Evolutionary conservation across 495 filamentous ascomycete genomes (phyloP).

Genomic region (Echria macrotheca): DNA sequence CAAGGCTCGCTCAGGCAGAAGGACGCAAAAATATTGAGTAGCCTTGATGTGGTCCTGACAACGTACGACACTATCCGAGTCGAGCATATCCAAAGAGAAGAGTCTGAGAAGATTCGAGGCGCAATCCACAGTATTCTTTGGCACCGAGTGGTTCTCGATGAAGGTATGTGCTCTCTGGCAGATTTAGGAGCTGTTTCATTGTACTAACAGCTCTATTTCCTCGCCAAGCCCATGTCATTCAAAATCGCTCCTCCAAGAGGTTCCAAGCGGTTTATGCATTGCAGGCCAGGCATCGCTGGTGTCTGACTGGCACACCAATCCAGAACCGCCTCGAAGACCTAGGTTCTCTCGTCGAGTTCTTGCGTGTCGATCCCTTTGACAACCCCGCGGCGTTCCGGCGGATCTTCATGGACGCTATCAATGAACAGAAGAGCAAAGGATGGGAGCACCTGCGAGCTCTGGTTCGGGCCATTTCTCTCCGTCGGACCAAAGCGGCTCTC

Average conservation of each 20-base stretch:
- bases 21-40: slow-evolving; percentile 14
- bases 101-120: too few species aligned
- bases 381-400: slow-evolving; percentile 30
- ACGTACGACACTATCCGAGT: slow-evolving; percentile 14
- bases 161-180: too few species aligned
- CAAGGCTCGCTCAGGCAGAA: slow-evolving; percentile 26
- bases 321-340: slow-evolving; percentile 49
- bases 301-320: slow-evolving; percentile 45
- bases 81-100: slow-evolving; percentile 23
- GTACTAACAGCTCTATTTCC: neutral
- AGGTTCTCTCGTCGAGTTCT: slow-evolving; percentile 40
- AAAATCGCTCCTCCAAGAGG: slow-evolving; percentile 7
- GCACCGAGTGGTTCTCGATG: slow-evolving; percentile 16
- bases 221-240: slow-evolving; percentile 22
- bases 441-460: slow-evolving; percentile 30
- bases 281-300: slow-evolving; percentile 36
- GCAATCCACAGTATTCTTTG: slow-evolving; percentile 14
- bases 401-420: slow-evolving; percentile 22
- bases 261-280: slow-evolving; percentile 24
- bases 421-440: slow-evolving; percentile 15
- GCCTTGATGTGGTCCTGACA: slow-evolving; percentile 16
- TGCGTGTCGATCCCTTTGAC: slow-evolving; percentile 30
- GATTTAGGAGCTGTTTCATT: too few species aligned
- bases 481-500: slow-evolving; percentile 34
- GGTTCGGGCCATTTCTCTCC: slow-evolving; percentile 32